Evolutionary conservation across 1,284 basidiomycete species (phyloP), one percentile per base, ranked within the genome.

Genomic region (Sanghuangporus baumii): DNA sequence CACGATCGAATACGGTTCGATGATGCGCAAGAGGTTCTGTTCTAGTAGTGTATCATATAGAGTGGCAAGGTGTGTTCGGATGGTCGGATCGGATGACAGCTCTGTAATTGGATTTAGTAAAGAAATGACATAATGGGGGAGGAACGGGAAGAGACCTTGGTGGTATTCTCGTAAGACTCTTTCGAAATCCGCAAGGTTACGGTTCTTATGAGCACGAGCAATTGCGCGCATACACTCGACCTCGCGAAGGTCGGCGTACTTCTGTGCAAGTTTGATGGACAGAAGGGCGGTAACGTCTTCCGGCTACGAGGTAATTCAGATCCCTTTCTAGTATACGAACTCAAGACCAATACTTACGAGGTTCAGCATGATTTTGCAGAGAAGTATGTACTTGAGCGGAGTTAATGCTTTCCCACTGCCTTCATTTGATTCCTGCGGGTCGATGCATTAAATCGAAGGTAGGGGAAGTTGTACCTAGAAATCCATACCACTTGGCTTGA

Each of bases 291-390:
- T 88, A 0, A 98, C 93, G 69, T 99, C 96, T 71, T 98, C 95
- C 0, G 95, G 89, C 94, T 96, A 66, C 11, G 37, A 26, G 56
- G 63, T 37, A 38, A 36, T n/a, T 14, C 59, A 54, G 38, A 20
- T 2, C 38, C n/a, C 50, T 59, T 43, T 37, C 26, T 11, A 36
- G 4, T 1, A 26, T 20, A 14, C 20, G 7, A 14, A 14, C 54
- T 36, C 9, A 6, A 26, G 52, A 11, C 31, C 70, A 16, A 54
- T 26, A 77, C 89, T 67, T 65, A 95, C 94, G 69, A 96, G 74
- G 71, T 95, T 95, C 69, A 98, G 81, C 96, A 99, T 99, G 72
- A 98, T 90, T 75, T 98, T 98, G 77, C 96, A 98, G 55, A 98
- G 77, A 12, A 98, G 81, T 95, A 98, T 97, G 76, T 98, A 98